Base-by-base conservation (phyloP, 495 filamentous ascomycete species). In the Hypoxylon crocopeplum region DNA sequence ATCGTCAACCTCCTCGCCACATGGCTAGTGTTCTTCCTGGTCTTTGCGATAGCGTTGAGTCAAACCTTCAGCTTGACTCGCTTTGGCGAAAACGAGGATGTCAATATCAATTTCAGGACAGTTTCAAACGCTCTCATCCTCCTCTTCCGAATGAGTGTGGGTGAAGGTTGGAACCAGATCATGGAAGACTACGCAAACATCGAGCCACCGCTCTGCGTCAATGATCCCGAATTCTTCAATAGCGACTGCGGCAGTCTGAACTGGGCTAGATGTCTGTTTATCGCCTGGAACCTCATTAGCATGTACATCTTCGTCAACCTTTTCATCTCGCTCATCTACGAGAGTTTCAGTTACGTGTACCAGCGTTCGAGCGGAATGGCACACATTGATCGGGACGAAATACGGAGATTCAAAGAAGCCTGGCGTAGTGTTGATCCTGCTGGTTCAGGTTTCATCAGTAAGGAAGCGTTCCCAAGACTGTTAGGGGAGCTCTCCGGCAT, bases 241-340 rank as follows among this genome's bases (percentile, higher is more conserved):
- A 90, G 90, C 65, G 95, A 98, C 76, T 99, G 94, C 67, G 94
- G 94, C 27, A 93, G 94, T 71, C 81, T 82, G 19, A 82, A 84
- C 36, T 98, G 94, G 90, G 92, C 94, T 12, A 82, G 90, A 27
- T 81, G 82, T 37, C 78, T 99, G 25, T 98, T 99, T 77, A 91
- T 97, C 53, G 82, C 89, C 8, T 99, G 94, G 94, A 99, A 99
- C 77, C 91, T 99, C 65, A 82, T 98, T 70, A 97, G 93, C 88
- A 98, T 99, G 94, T 99, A 98, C 75, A 94, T 99, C 72, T 99
- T 99, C 64, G 93, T 98, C 64, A 96, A 90, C 69, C 80, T 99
- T 74, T 99, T 99, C 71, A 92, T 98, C 51, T 99, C 94, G 33
- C 85, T 99, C 64, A 99, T 99, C 62, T 99, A 92, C 73, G 94